Percentiles rank a stretch among this genome's conserved stretches.
Evolutionary conservation across 2,329 filamentous ascomycete genomes (phyloP).

Genomic region (Talaromyces piceae): DNA sequence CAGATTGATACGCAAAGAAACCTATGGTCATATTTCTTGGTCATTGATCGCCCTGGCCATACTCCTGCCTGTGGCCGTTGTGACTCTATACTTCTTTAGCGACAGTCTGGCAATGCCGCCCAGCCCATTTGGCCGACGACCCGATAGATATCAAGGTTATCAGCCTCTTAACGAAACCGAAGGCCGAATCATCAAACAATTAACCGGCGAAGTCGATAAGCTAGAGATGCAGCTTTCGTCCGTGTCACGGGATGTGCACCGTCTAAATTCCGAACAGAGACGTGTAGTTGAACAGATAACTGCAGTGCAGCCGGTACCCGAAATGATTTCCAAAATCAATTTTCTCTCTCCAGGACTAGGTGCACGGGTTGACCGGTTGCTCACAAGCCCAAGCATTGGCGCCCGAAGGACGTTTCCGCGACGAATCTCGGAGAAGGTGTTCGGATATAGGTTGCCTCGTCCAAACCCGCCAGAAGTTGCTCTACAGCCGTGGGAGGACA

Average conservation of each 20-base stretch:
- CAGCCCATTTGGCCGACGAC: slow-evolving; percentile 4
- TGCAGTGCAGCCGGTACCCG: slow-evolving; percentile 14
- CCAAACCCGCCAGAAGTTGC: slow-evolving; percentile 46
- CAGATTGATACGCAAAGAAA: neutral
- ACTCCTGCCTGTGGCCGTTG: slow-evolving; percentile 12
- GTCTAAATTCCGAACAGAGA: slow-evolving; percentile 18
- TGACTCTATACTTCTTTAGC: slow-evolving; percentile 12
- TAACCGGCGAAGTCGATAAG: slow-evolving; percentile 21
- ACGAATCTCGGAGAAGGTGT: slow-evolving; percentile 15
- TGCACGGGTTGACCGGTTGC: slow-evolving; percentile 53
- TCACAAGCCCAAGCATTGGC: slow-evolving; percentile 53
- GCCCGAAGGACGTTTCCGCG: slow-evolving; percentile 17
- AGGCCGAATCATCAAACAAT: slow-evolving; percentile 17
- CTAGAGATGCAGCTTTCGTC: slow-evolving; percentile 25
- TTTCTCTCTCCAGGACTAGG: slow-evolving; percentile 62
- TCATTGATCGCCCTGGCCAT: neutral
- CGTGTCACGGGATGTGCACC: slow-evolving; percentile 22
- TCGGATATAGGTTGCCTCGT: slow-evolving; percentile 13
- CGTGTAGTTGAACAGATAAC: slow-evolving; percentile 18
- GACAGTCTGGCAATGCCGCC: slow-evolving; percentile 10
- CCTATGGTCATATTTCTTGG: neutral
- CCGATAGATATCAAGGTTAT: slow-evolving; percentile 11
- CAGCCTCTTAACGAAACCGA: slow-evolving; percentile 20
- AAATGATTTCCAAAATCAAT: slow-evolving; percentile 51
- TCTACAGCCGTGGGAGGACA: slow-evolving; percentile 64